phyloP scores from a whole-genome alignment of 2,329 filamentous ascomycete genomes.

The Bipolaris gigantea region DNA sequence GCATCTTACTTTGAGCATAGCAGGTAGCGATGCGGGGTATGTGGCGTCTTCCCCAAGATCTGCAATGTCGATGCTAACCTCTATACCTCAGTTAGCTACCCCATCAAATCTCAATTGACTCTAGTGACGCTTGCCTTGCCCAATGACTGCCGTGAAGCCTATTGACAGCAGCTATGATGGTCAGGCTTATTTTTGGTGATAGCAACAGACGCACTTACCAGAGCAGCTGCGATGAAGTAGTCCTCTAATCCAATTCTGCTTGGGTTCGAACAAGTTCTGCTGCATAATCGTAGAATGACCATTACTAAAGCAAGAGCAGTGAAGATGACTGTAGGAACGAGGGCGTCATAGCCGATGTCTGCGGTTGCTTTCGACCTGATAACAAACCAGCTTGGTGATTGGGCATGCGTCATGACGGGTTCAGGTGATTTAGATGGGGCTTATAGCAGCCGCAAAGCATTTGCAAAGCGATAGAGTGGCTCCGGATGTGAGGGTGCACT shows the following conservation, averaged over 20 bases:
- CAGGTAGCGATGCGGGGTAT: constrained; percentile 6
- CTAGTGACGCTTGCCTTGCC: constrained; percentile 18
- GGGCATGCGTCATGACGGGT: constrained; percentile 15
- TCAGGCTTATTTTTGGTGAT: constrained; percentile 2
- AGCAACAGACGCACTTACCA: constrained; percentile 21
- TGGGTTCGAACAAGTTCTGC: constrained; percentile 20
- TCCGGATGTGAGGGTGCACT: neutral
- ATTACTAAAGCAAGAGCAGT: constrained; percentile 28
- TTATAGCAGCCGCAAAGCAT: neutral
- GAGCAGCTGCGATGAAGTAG: constrained; percentile 28
- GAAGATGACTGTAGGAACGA: constrained; percentile 31
- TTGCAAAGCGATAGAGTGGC: neutral
- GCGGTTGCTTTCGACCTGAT: constrained; percentile 26
- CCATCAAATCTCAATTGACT: neutral
- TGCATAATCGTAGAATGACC: constrained; percentile 35
- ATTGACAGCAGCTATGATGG: constrained; percentile 30
- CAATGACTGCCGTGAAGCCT: constrained; percentile 30
- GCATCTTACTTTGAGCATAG: constrained; percentile 12
- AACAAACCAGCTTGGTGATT: constrained; percentile 30
- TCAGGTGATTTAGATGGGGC: neutral
- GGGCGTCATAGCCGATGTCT: constrained; percentile 26
- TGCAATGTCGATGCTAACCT: constrained; percentile 10
- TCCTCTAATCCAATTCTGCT: constrained; percentile 28
- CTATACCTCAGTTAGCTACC: constrained; percentile 7
- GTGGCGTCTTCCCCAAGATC: neutral